phyloP scores from a whole-genome alignment of 148 eudicot species.

The Arctostaphylos glauca region DNA sequence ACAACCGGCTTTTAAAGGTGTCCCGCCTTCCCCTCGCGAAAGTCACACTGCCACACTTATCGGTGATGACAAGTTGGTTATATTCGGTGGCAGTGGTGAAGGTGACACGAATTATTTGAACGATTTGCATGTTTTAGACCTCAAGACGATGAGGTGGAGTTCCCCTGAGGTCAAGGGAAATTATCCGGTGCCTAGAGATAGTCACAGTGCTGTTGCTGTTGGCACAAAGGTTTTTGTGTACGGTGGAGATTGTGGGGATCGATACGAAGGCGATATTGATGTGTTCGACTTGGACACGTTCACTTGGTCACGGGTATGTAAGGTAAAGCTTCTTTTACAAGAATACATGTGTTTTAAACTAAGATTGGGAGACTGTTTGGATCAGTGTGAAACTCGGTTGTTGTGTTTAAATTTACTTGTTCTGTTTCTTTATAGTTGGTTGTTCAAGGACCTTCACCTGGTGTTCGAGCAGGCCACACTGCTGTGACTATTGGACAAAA shows the following conservation, averaged over 20 bases:
- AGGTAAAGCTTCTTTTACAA: neutral
- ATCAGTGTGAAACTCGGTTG: neutral
- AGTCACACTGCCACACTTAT: constrained; percentile 86
- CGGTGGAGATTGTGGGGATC: constrained; percentile 92
- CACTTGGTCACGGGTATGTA: constrained; percentile 70
- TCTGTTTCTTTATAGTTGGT: constrained; percentile 34
- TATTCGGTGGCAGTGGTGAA: constrained; percentile 96
- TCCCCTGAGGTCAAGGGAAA: constrained; percentile 48
- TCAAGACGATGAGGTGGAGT: constrained; percentile 71
- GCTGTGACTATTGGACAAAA: constrained; percentile 62
- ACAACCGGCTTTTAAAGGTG: constrained; percentile 55
- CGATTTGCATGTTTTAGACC: constrained; percentile 74
- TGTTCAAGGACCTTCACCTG: constrained; percentile 62
- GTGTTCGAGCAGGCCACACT: constrained; percentile 90
- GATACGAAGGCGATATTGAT: constrained; percentile 72
- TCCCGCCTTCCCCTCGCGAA: constrained; percentile 75
- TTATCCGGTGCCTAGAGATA: constrained; percentile 70
- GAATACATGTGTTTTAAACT: neutral
- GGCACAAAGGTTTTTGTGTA: constrained; percentile 59
- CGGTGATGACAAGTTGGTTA: constrained; percentile 50
- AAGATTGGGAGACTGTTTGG: neutral
- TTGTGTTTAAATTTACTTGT: neutral
- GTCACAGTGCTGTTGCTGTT: constrained; percentile 61
- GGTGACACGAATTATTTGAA: constrained; percentile 78
- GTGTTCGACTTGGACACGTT: constrained; percentile 58